Evolutionary conservation across 805 yeast genomes (phyloP), one percentile per base, ranked within the genome.

Genomic region (Suhomyces faveliae): DNA sequence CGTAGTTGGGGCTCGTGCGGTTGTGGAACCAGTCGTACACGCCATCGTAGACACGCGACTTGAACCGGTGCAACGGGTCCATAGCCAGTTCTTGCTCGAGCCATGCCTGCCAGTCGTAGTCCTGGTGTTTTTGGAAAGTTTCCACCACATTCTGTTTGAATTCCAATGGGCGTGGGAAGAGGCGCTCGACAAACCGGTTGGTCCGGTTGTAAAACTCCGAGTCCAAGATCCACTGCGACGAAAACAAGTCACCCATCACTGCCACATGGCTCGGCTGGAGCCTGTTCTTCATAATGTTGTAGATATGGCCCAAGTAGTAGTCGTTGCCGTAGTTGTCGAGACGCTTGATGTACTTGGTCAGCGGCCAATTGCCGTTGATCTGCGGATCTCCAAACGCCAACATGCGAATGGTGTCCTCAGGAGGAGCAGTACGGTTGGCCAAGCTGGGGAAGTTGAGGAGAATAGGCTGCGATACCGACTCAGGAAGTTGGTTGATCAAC

Each of bases 321-420:
- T 94, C 99, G 68, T 94, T 94, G 2, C 97, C 99, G 60, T 67
- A 85, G 47, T 87, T 86, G 61, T 94, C 99, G 21, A 94, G 69
- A 44, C 89, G 67, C 50, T 87, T 85, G 49, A 88, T 73, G 59
- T 84, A 82, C 11, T 84, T 80, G 1, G 96, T 85, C 21, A 74
- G 70, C 6, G 78, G 79, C 86, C 89, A 83, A 56, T 84, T 80
- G 2, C 99, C 99, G 52, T 92, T 87, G 64, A 94, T 91, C 70
- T 94, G 99, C 0, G 99, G 99, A 61, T 94, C 99, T 5, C 98
- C 99, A 64, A 90, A 84, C 5, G 96, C 86, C 53, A 91, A 64
- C 66, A 94, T 66, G 52, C 80, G 81, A 44, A 91, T 77, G 4
- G 73, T 68, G 2, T 43, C 22, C n/a, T 53, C 54, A 27, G 45